Base-by-base conservation (phyloP, 768 basidiomycete genomes). In the Favolaschia claudopus region DNA sequence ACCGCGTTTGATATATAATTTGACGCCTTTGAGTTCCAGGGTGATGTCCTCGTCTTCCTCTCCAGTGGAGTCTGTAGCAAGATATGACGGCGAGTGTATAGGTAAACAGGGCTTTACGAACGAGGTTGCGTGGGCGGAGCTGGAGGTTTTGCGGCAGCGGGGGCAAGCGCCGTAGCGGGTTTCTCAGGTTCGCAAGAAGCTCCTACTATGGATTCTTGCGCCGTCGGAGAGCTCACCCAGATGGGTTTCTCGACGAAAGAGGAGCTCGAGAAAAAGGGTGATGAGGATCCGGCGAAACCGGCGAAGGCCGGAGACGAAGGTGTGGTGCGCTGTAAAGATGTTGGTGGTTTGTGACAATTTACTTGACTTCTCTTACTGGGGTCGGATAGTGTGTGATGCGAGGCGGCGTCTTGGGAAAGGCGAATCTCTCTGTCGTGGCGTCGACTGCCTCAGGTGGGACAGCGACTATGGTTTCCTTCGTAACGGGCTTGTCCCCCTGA, bases 21-120 rank as follows among this genome's bases (percentile, higher is more conserved):
- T 88, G 34, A 82, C 82, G 37, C 85, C 83, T 62, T 85, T 88
- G 57, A 88, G 75, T 62, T 88, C 88, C 43, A 82, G 68, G 60
- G 77, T 70, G 9, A 85, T 76, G 10, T 78, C 75, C 70, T 91
- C 89, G 43, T 83, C 79, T 67, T 91, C 89, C 65, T 91, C 89
- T 10, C 89, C 89, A 2, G 88, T 90, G 31, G 80, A 24, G 65
- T 72, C 82, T 84, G 55, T 38, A 32, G 32, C 8, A 42, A 79
- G 60, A 61, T 72, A 73, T 52, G 69, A 69, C 4, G 71, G 66
- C 55, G 70, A 7, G 60, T 57, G 29, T 61, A 63, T 60, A 67
- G 20, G 40, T 28, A 51, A 8, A n/a, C n/a, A n/a, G n/a, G n/a
- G n/a, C n/a, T n/a, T 3, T 70, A 79, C 62, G 72, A 36, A 72